Evolutionary conservation across 2,329 filamentous ascomycete genomes (phyloP).

Genomic region (Septoria petroselini): DNA sequence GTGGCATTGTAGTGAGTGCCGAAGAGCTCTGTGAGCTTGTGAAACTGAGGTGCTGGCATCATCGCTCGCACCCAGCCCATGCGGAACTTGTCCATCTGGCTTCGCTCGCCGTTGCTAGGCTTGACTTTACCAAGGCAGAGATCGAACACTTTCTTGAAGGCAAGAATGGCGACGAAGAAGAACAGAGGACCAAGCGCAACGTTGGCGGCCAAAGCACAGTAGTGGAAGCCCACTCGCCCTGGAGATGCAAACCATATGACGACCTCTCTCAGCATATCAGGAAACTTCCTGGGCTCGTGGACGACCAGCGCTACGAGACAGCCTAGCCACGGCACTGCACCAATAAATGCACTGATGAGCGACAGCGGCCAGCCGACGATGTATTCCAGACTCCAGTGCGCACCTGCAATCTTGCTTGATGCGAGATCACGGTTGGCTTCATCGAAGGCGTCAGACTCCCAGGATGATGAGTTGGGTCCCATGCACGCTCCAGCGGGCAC

Average conservation of each 20-base stretch:
- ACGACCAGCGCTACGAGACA: conserved; percentile 47
- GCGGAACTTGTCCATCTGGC: conserved; percentile 46
- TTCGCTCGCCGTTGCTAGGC: conserved; percentile 37
- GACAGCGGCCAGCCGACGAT: conserved; percentile 47
- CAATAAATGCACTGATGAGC: conserved; percentile 43
- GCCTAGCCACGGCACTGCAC: conserved; percentile 46
- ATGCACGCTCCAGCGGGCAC: conserved; percentile 53
- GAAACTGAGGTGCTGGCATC: conserved; percentile 46
- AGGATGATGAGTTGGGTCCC: conserved; percentile 57
- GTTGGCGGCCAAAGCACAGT: conserved; percentile 47
- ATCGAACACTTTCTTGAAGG: conserved; percentile 46
- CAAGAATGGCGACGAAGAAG: conserved; percentile 44
- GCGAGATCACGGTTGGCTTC: conserved; percentile 50
- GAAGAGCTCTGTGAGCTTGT: conserved; percentile 51
- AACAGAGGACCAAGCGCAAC: conserved; percentile 46
- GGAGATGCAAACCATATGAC: conserved; percentile 52
- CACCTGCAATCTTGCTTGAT: conserved; percentile 39
- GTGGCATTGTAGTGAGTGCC: conserved; percentile 57
- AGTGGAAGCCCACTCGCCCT: conserved; percentile 51
- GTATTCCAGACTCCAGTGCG: conserved; percentile 47
- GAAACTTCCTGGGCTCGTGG: conserved; percentile 36
- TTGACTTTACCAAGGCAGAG: conserved; percentile 32
- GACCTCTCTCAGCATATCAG: conserved; percentile 43
- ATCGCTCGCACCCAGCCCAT: conserved; percentile 47
- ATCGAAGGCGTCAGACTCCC: conserved; percentile 50